Base-by-base conservation (phyloP, 176 grass and related monocot species). In the Eremochloa ophiuroides region DNA sequence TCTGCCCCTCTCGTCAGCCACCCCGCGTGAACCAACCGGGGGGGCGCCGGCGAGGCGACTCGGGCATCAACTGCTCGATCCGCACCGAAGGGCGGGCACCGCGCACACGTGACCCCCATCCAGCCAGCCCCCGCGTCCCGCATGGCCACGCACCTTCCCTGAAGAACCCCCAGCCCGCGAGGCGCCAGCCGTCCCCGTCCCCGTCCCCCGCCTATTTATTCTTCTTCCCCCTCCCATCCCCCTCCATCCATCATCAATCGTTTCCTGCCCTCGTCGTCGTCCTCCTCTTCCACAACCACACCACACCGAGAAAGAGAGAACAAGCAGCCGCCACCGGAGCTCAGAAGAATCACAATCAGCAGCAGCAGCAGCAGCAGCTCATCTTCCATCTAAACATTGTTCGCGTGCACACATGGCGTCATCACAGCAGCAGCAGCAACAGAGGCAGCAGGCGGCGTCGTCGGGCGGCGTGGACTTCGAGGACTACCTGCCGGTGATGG, bases 401-500 rank as follows among this genome's bases (percentile, higher is more conserved):
- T n/a, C n/a, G 0, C 9, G 7, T 11, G 6, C 59, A 61, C 23
- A 27, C 13, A 22, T 73, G 47, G 85, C 88, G 92, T 89, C 89
- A n/a, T n/a, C n/a, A 9, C 56, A 70, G 0, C 80, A 85, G 28
- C 82, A 80, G 40, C 69, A 58, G 25, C 66, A 60, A 3, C 67
- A 29, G 33, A 67, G 51, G 75, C 60, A 25, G 64, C 31, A 18
- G 1, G 17, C 46, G 7, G 12, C 70, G 2, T 25, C 55, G 8
- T 58, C 66, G 4, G 1, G 22, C 1, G 14, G 31, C 2, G 81
- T 82, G 42, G 93, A 81, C n/a, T 99, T 99, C 89, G 97, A 99
- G 87, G 97, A 99, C 89, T 96, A 88, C 91, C 89, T 99, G 30
- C 97, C 97, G 7, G 33, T 96, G 82, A 99, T 99, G 97, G 97